phyloP scores from a whole-genome alignment of 1,139 yeast species.

The Candida tropicalis region DNA sequence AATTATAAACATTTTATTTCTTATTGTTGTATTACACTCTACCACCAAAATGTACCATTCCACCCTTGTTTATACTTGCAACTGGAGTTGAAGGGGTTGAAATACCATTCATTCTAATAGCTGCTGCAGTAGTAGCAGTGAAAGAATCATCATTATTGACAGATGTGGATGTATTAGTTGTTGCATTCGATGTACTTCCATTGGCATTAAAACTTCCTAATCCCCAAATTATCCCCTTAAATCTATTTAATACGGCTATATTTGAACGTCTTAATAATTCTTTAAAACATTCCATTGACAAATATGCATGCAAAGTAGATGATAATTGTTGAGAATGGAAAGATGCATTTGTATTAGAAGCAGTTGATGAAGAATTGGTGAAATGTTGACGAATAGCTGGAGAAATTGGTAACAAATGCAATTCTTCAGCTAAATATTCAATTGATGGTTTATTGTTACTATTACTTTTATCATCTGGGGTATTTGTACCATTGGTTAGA shows the following conservation, averaged over 20 bases:
- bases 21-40: conserved; percentile 6
- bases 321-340: conserved; percentile 45
- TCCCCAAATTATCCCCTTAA: conserved; percentile 59
- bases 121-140: conserved; percentile 6
- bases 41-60: conserved; percentile 38
- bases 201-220: conserved; percentile 34
- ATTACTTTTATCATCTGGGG: conserved; percentile 20
- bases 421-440: conserved; percentile 58
- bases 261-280: conserved; percentile 52
- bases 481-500: conserved; percentile 2
- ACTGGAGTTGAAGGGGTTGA: conserved; percentile 30
- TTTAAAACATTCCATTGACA: conserved; percentile 60
- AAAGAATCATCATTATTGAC: conserved; percentile 15
- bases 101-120: conserved; percentile 19
- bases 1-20: no score
- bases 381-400: conserved; percentile 53
- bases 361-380: conserved; percentile 33
- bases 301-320: conserved; percentile 52
- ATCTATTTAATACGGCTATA: conserved; percentile 41
- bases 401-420: conserved; percentile 54
- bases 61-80: conserved; percentile 22
- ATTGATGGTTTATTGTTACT: conserved; percentile 44
- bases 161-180: conserved; percentile 27
- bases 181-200: conserved; percentile 8
- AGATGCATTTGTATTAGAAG: conserved; percentile 21